phyloP scores from a whole-genome alignment of 306 rosid species.

The Sphenostylis stenocarpa region DNA sequence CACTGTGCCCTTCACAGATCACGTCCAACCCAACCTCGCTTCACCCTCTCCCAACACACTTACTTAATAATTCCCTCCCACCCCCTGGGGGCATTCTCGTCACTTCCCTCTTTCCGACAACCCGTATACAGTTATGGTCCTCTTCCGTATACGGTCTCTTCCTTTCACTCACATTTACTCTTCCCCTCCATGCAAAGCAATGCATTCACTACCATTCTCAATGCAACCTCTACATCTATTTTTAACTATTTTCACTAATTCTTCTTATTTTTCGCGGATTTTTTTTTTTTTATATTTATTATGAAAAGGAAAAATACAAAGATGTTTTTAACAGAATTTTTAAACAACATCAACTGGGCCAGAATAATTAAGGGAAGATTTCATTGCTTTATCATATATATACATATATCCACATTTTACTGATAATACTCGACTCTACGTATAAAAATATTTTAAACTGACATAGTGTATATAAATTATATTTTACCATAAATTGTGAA shows the following conservation, averaged over 20 bases:
- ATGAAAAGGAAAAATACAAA: no score
- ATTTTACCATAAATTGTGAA: no score
- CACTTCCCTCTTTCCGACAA: conserved; percentile 56
- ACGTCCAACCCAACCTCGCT: conserved; percentile 15
- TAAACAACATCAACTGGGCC: background rate
- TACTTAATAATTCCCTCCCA: background rate
- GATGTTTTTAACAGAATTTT: no score
- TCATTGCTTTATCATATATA: no score
- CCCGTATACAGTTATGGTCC: conserved; percentile 75
- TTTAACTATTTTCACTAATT: background rate
- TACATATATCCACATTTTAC: no score
- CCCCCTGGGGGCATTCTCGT: conserved; percentile 29
- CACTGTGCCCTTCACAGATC: conserved; percentile 9
- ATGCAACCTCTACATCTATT: no score
- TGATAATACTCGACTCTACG: no score
- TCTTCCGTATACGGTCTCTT: conserved; percentile 88
- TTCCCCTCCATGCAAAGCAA: no score
- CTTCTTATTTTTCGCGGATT: background rate
- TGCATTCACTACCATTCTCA: no score
- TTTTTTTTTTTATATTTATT: no score
- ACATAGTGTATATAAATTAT: no score
- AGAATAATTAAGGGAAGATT: background rate
- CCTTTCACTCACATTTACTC: background rate
- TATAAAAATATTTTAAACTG: no score
- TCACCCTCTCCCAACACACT: background rate